Conservation (phyloP, 164 flowering plant genomes). For the Echeveria elegans region DNA sequence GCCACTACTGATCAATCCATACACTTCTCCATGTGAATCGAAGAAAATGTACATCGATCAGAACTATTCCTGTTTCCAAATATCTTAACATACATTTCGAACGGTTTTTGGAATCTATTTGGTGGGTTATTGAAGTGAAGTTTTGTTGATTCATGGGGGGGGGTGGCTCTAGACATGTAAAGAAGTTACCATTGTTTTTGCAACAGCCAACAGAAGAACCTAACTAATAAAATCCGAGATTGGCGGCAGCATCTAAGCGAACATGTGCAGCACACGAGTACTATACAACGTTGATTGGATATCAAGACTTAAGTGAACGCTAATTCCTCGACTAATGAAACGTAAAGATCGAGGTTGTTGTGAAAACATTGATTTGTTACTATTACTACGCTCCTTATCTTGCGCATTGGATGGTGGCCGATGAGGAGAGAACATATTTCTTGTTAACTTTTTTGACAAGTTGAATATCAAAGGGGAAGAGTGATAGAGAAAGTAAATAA, state of each 20-base stretch:
- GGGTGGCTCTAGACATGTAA: neutral
- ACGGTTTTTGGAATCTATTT: neutral
- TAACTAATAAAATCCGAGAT: neutral
- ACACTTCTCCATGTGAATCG: too few species aligned
- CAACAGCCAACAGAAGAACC: conserved; percentile 6
- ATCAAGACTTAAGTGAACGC: neutral
- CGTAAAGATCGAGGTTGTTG: neutral
- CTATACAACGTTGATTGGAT: neutral
- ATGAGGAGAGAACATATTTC: neutral
- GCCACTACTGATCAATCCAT: neutral
- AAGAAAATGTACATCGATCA: too few species aligned
- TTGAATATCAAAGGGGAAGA: neutral
- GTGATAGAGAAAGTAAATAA: conserved; percentile 1
- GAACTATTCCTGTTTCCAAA: too few species aligned
- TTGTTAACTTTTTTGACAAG: neutral
- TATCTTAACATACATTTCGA: too few species aligned
- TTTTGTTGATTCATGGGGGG: neutral
- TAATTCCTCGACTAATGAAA: neutral
- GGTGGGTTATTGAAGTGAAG: neutral
- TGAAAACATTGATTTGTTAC: neutral
- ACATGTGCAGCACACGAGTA: neutral
- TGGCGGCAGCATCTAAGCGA: neutral
- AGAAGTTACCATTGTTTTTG: neutral
- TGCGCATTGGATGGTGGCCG: neutral
- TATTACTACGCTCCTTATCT: too few species aligned